Evolutionary conservation across 305 asterid species (phyloP), one percentile per base, ranked within the genome.

Genomic region (Fraxinus dipetala): DNA sequence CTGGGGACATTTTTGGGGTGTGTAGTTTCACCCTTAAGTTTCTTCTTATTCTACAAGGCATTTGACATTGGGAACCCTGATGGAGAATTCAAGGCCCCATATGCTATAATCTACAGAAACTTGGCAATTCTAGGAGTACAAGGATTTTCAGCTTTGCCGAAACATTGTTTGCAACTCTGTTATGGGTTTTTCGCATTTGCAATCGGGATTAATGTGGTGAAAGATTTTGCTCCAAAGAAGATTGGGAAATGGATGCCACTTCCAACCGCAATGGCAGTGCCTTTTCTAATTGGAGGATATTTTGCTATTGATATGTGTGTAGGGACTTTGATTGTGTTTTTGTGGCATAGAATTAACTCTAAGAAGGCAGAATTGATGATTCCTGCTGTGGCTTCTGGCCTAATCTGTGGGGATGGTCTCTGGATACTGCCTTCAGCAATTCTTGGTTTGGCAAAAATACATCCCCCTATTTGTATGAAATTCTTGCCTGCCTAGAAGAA

Each of bases 361-460:
- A 78, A 79, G 78, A 89, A 84, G 76, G 97, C 94, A 3, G 89
- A 86, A 35, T 31, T 89, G 74, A 90, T 92, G 96, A 85, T 91
- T 76, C 96, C 97, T 22, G 92, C 95, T 5, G 91, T 91, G 85
- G 97, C 97, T 43, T 91, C 97, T n/a, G 97, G 96, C 26, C 85
- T 93, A 72, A 93, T 93, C 16, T 93, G 97, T 81, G 97, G 96
- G 48, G 97, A 93, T 79, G 97, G 97, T 6, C 73, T 93, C 24
- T 93, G 97, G 97, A 82, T 84, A 73, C 92, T 93, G 78, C 97
- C 96, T 6, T 89, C 91, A 2, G 90, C 97, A 0, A 31, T 93
- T 83, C 88, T 93, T 87, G 95, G 94, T 14, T 85, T 93, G 92
- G 92, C 92, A 11, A 92, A 85, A 84, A 79, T 93, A 6, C 59